A percentile compares a stretch with the other conserved stretches of the same genome.
Evolutionary conservation across 176 grass and related monocot genomes (phyloP).

Genomic region (Secale cereale): DNA sequence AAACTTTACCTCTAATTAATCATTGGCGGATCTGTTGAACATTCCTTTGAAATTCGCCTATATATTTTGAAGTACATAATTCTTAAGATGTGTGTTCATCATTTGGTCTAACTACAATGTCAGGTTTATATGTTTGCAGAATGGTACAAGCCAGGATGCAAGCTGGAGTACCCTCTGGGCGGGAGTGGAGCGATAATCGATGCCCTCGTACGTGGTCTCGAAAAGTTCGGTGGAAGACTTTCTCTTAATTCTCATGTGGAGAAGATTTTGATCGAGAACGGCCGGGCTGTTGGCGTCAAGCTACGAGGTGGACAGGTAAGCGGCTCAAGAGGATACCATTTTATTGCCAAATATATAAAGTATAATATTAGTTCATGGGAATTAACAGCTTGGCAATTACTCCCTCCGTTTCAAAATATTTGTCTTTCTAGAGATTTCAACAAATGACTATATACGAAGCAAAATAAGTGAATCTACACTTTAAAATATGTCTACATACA

Average conservation of each 20-base stretch:
- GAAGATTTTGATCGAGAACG: constrained; percentile 81
- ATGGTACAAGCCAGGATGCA: constrained; percentile 97
- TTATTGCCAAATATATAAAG: constrained; percentile 6
- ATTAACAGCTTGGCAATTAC: neutral
- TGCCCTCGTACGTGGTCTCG: constrained; percentile 69
- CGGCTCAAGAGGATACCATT: neutral
- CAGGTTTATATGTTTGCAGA: constrained; percentile 99
- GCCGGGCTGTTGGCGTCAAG: constrained; percentile 79
- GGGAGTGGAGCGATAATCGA: constrained; percentile 86
- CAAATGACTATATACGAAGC: no score
- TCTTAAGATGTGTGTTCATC: constrained; percentile 13
- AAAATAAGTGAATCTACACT: no score
- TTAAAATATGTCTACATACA: no score
- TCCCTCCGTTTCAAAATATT: no score
- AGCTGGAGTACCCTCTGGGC: constrained; percentile 77
- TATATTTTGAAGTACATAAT: neutral
- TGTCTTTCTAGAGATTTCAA: no score
- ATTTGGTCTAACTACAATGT: constrained; percentile 41
- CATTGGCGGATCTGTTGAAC: neutral
- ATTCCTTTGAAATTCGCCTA: neutral
- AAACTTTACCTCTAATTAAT: neutral
- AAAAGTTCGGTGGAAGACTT: constrained; percentile 85
- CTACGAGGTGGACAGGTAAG: constrained; percentile 73
- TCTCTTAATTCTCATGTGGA: constrained; percentile 76
- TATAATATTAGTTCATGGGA: neutral